Percentiles rank a stretch among this genome's conserved stretches.
These are phyloP conservation scores for Macrotyloma uniflorum DNA, from an alignment of 306 rosid species.

Conservation along the genomic window DNA sequence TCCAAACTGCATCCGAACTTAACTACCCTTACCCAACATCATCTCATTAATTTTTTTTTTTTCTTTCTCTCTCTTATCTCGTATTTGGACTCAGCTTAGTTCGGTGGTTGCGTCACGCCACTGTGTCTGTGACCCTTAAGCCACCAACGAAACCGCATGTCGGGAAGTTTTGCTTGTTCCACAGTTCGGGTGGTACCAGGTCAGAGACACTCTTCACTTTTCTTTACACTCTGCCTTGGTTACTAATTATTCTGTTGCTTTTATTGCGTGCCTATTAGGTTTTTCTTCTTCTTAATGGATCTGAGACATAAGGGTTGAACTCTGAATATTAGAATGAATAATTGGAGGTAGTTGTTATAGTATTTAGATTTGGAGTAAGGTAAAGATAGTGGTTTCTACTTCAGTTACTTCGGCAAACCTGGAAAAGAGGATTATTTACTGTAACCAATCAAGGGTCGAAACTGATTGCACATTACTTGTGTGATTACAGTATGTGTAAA, in stretches of 20 bases:
- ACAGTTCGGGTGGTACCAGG: conserved; percentile 31
- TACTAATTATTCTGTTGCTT: conserved; percentile 4
- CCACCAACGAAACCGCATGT: conserved; percentile 43
- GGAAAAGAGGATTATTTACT: conserved; percentile 2
- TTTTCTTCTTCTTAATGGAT: conserved; percentile 22
- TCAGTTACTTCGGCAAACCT: conserved; percentile 18
- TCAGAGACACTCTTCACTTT: conserved; percentile 16
- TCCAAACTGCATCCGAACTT: conserved; percentile 42
- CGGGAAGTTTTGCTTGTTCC: conserved; percentile 11
- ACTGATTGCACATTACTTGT: conserved; percentile 4
- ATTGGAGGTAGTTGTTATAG: not conserved
- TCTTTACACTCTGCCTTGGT: not conserved
- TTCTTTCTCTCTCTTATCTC: conserved; percentile 14
- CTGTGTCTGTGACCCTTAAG: conserved; percentile 24
- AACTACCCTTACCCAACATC: conserved; percentile 23
- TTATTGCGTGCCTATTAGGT: conserved; percentile 23
- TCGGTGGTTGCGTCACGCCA: conserved; percentile 34
- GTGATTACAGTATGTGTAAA: not conserved
- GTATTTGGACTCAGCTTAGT: conserved; percentile 19
- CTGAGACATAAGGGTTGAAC: conserved; percentile 18
- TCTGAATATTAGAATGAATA: conserved; percentile 18
- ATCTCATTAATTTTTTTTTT: not conserved
- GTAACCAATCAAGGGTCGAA: not conserved
- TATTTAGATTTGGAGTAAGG: conserved; percentile 18
- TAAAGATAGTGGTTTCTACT: conserved; percentile 24